Percentiles rank a stretch among this genome's conserved stretches.
Evolutionary conservation across 805 yeast genomes (phyloP).

Genomic region (Wilhelminamyces savonicus): DNA sequence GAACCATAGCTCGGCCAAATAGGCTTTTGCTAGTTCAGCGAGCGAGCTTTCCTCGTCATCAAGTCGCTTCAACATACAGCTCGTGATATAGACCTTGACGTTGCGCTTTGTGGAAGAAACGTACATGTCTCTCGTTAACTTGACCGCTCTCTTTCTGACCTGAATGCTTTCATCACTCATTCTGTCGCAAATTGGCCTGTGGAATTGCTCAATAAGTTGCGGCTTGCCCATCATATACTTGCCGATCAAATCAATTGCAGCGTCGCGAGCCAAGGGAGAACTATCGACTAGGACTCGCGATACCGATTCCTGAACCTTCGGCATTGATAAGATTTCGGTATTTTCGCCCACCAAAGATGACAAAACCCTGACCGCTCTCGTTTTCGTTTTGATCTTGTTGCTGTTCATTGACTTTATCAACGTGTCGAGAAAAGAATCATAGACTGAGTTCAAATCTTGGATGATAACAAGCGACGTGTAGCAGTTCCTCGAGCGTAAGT

Average conservation of each 20-base stretch:
- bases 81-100: slow-evolving; percentile 38
- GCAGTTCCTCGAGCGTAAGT: slow-evolving; percentile 6
- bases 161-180: slow-evolving; percentile 54
- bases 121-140: slow-evolving; percentile 45
- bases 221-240: slow-evolving; percentile 40
- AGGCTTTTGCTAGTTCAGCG: slow-evolving; percentile 33
- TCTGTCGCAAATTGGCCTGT: slow-evolving; percentile 42
- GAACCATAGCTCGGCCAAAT: slow-evolving; percentile 23
- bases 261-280: slow-evolving; percentile 71
- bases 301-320: slow-evolving; percentile 48
- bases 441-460: slow-evolving; percentile 29
- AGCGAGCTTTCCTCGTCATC: slow-evolving; percentile 65
- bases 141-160: slow-evolving; percentile 59
- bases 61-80: slow-evolving; percentile 45
- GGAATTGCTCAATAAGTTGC: slow-evolving; percentile 41
- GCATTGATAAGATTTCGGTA: slow-evolving; percentile 41
- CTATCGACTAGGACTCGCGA: slow-evolving; percentile 47
- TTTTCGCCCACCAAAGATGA: slow-evolving; percentile 50
- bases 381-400: slow-evolving; percentile 21
- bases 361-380: slow-evolving; percentile 62
- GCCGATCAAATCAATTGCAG: slow-evolving; percentile 62
- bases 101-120: slow-evolving; percentile 18
- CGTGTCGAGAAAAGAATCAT: slow-evolving; percentile 48
- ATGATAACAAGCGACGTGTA: slow-evolving; percentile 20
- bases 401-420: slow-evolving; percentile 34